phyloP scores from a whole-genome alignment of 1,284 basidiomycete species.

The Lignosus rhinocerotis region DNA sequence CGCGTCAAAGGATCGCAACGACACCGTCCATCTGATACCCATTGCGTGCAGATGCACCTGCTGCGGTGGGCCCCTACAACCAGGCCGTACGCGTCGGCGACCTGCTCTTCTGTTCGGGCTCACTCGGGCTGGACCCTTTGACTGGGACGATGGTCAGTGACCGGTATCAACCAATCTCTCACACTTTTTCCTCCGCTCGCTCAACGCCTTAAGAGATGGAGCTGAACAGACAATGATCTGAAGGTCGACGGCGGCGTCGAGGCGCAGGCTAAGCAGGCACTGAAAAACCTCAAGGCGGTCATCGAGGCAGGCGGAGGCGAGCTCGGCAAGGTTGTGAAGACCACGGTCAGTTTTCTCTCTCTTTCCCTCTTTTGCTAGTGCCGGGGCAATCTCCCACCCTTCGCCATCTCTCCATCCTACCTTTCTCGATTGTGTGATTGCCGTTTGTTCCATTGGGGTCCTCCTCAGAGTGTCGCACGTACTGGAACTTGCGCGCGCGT shows the following conservation, averaged over 20 bases:
- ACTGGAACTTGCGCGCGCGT: background rate
- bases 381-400: background rate
- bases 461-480: too few species aligned
- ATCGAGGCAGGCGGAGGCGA: conserved; percentile 83
- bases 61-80: conserved; percentile 89
- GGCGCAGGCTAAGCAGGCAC: conserved; percentile 82
- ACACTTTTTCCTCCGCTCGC: background rate
- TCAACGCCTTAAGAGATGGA: background rate
- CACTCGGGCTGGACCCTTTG: conserved; percentile 82
- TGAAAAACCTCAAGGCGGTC: conserved; percentile 86
- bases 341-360: conserved; percentile 57
- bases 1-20: background rate
- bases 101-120: conserved; percentile 88
- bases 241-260: conserved; percentile 70
- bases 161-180: background rate
- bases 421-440: background rate
- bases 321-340: conserved; percentile 81
- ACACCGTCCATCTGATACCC: background rate
- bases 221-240: background rate
- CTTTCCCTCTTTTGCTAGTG: background rate
- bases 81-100: conserved; percentile 88
- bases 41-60: conserved; percentile 67
- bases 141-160: conserved; percentile 67
- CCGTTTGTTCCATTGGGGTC: too few species aligned
- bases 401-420: background rate